Base-by-base conservation (phyloP, 495 filamentous ascomycete genomes). In the Hypoxylon lienhwacheense region DNA sequence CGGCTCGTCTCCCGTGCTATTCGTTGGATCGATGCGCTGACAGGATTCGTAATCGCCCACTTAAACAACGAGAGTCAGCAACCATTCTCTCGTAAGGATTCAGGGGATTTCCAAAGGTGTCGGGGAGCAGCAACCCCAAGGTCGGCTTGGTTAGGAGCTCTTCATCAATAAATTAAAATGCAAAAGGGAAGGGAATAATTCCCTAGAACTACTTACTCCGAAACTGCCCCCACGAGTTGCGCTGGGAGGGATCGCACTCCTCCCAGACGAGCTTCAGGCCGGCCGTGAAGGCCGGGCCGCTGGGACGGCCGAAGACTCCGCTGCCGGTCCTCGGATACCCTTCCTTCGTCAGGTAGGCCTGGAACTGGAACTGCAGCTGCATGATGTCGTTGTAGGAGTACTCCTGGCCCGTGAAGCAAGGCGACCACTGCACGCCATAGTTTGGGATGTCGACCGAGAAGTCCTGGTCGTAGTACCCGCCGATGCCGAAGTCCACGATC, bases 341-440 rank as follows among this genome's bases (percentile, higher is more conserved):
- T n/a, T 46, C 57, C 28, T 61, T 61, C 0, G 57, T 61, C 35
- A 61, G 5, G 19, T 61, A 55, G 16, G 57, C 50, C 10, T 61
- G 57, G 34, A 61, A 61, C 22, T 61, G 57, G 41, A 61, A 61
- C 22, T 61, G 57, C 0, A 61, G 40, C 35, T 61, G 46, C 57
- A 61, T 61, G 28, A 55, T 61, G 26, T 61, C 51, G 24, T 61
- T 34, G 34, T 55, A 61, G 8, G 51, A 47, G 22, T 55, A 61
- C n/a, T 61, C 57, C 29, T 49, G 46, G 0, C 57, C 57, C 15
- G 32, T 52, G 31, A 61, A 61, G 28, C 57, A 61, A 1, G 57
- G 57, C 20, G 57, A 61, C 57, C 57, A 61, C 0, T 29, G 15
- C 7, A 42, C 2, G 3, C 51, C 35, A 26, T 12, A 6, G 28